Evolutionary conservation across 257 asterid species (phyloP).

Genomic region (Solanum pennellii): DNA sequence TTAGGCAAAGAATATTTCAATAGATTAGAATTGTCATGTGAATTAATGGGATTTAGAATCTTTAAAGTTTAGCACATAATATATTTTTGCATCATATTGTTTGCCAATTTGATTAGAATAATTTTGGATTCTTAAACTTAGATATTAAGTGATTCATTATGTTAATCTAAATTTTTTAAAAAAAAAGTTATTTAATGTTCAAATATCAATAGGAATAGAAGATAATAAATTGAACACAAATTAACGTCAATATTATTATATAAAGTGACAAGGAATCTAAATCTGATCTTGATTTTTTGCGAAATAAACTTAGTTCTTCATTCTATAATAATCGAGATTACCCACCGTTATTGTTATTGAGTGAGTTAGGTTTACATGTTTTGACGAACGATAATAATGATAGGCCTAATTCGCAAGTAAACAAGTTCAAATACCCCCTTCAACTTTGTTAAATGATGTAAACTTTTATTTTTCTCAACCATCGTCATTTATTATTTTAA

Average conservation of each 20-base stretch:
- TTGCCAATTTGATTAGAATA: background rate
- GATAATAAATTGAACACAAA: background rate
- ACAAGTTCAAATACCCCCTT: background rate
- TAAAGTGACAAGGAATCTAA: background rate
- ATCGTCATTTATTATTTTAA: background rate
- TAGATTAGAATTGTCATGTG: background rate
- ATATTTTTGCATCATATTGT: background rate
- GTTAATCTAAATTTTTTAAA: too few species aligned
- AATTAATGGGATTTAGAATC: background rate
- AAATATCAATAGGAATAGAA: too few species aligned
- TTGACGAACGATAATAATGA: background rate
- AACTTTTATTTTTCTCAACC: background rate
- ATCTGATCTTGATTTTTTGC: background rate
- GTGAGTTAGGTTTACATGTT: background rate
- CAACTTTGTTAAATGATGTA: too few species aligned
- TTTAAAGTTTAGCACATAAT: background rate
- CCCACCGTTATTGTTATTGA: background rate
- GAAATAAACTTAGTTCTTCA: background rate
- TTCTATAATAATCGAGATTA: background rate
- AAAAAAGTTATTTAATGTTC: too few species aligned
- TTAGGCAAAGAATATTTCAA: background rate
- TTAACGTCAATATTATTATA: background rate
- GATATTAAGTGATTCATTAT: too few species aligned
- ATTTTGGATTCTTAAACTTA: background rate
- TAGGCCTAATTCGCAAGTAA: background rate